Evolutionary conservation across 2,329 filamentous ascomycete species (phyloP).

Genomic region (Tolypocladium ovalisporum): DNA sequence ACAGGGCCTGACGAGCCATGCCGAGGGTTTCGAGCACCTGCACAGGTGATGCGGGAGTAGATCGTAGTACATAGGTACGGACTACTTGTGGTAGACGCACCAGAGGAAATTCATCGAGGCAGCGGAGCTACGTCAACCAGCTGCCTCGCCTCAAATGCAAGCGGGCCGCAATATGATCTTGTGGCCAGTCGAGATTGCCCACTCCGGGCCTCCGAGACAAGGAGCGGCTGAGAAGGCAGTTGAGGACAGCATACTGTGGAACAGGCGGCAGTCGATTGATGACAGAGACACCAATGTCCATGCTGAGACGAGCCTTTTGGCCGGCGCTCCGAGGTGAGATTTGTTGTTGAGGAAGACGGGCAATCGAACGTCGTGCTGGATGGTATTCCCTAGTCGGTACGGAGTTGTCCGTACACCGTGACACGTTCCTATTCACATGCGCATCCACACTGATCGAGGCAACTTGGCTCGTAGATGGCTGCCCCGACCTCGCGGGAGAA

Average conservation of each 20-base stretch:
- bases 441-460: not conserved
- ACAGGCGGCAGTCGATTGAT: not conserved
- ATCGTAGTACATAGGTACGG: too few relatives aligned
- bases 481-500: not conserved
- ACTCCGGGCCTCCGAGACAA: not conserved
- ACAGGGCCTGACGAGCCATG: not conserved
- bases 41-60: not conserved
- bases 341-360: not conserved
- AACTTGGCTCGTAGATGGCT: not conserved
- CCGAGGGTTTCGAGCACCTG: not conserved
- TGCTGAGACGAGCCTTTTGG: not conserved
- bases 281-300: not conserved
- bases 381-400: too few relatives aligned
- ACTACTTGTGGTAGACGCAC: too few relatives aligned
- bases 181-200: not conserved
- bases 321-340: not conserved
- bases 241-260: not conserved
- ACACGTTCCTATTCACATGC: too few relatives aligned
- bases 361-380: not conserved
- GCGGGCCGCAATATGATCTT: not conserved
- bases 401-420: too few relatives aligned
- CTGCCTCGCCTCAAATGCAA: not conserved
- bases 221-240: not conserved
- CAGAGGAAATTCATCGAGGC: not conserved
- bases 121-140: not conserved